A percentile compares a stretch with the other conserved stretches of the same genome.
Conservation (phyloP, 768 basidiomycete genomes). For the Termitomyces eurrhizus region DNA sequence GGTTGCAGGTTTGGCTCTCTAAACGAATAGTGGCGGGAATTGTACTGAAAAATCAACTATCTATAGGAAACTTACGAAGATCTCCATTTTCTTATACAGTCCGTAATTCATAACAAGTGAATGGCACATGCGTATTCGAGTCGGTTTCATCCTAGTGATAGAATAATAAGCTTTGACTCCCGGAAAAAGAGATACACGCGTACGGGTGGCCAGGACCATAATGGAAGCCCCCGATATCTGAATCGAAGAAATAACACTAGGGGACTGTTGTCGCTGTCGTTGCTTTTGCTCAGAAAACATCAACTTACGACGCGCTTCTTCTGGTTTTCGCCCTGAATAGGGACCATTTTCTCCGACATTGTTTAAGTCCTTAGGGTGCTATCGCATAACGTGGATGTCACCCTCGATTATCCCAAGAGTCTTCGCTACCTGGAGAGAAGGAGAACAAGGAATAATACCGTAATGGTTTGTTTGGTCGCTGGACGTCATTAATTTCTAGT, state of each 20-base stretch:
- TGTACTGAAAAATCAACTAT: not conserved
- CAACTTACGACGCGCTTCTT: slow-evolving; percentile 85
- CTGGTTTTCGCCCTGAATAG: slow-evolving; percentile 66
- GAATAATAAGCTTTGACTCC: slow-evolving; percentile 11
- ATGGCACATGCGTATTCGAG: slow-evolving; percentile 98
- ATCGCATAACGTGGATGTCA: slow-evolving; percentile 11
- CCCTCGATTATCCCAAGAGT: not conserved
- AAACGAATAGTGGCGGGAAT: not conserved
- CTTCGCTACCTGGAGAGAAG: not conserved
- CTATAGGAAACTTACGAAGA: slow-evolving; percentile 71
- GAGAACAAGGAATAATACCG: not conserved
- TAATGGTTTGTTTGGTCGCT: slow-evolving; percentile 12
- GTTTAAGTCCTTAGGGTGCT: slow-evolving; percentile 4
- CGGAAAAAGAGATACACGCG: slow-evolving; percentile 1
- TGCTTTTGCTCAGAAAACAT: slow-evolving; percentile 12
- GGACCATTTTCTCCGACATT: slow-evolving; percentile 52
- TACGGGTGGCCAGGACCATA: slow-evolving; percentile 97
- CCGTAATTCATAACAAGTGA: slow-evolving; percentile 99
- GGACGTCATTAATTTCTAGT: slow-evolving; percentile 7
- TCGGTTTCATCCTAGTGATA: slow-evolving; percentile 83
- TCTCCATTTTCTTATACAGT: slow-evolving; percentile 99
- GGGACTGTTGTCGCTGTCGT: slow-evolving; percentile 8
- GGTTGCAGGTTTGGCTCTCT: slow-evolving; percentile 99
- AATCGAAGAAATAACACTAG: slow-evolving; percentile 99
- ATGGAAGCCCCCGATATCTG: slow-evolving; percentile 98